A percentile compares a stretch with the other conserved stretches of the same genome.
phyloP scores from a whole-genome alignment of 2,329 filamentous ascomycete genomes.

The Monascus ruber region DNA sequence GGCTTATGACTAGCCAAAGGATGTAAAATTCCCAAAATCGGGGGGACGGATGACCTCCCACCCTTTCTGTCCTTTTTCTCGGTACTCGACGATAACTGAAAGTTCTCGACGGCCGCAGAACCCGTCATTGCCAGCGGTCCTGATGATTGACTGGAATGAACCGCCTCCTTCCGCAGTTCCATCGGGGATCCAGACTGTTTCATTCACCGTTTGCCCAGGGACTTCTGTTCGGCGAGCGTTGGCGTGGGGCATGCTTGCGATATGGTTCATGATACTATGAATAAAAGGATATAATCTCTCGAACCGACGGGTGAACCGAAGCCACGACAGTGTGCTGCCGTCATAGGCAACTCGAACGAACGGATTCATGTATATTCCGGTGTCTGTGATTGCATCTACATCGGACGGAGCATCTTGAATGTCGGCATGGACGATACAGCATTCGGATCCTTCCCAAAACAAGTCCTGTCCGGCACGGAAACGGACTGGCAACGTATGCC shows the following conservation, averaged over 20 bases:
- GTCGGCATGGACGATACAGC: conserved; percentile 47
- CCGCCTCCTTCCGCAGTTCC: conserved; percentile 17
- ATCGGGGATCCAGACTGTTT: conserved; percentile 32
- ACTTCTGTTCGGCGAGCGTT: conserved; percentile 52
- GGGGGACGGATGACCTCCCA: conserved; percentile 35
- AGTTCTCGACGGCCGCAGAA: conserved; percentile 34
- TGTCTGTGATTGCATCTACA: conserved; percentile 29
- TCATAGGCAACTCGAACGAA: conserved; percentile 63
- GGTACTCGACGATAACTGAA: conserved; percentile 34
- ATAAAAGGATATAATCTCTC: conserved; percentile 52
- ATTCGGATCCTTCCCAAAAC: conserved; percentile 55
- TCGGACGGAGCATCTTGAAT: conserved; percentile 27
- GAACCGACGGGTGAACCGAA: conserved; percentile 50
- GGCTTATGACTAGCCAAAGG: too few species aligned
- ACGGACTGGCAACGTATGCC: conserved; percentile 30
- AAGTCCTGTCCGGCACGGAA: conserved; percentile 50
- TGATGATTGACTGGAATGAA: conserved; percentile 27
- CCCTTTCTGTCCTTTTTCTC: conserved; percentile 32
- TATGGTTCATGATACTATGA: conserved; percentile 47
- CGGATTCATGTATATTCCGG: conserved; percentile 62
- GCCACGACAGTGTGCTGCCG: conserved; percentile 44
- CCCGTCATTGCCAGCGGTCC: conserved; percentile 32
- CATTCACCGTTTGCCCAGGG: conserved; percentile 39
- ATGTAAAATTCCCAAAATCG: too few species aligned
- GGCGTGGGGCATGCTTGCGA: conserved; percentile 45